Base-by-base conservation (phyloP, 2,329 filamentous ascomycete species). In the Leptoxyphium fumago region DNA sequence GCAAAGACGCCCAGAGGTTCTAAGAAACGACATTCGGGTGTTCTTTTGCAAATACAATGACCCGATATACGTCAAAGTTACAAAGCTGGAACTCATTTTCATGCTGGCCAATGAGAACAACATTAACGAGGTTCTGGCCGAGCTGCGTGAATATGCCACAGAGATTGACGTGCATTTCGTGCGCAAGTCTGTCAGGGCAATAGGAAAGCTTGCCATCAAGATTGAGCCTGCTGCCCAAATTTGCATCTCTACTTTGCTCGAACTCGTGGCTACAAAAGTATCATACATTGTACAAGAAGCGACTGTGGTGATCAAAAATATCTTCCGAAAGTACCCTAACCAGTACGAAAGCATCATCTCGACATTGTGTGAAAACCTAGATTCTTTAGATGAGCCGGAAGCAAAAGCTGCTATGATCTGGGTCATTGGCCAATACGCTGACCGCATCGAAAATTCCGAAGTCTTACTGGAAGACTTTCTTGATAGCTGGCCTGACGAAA, bases 1-100 rank as follows among this genome's bases (percentile, higher is more conserved):
- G 43, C 91, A 98, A 62, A 75, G 89, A 55, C 75, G 89, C 45
- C 91, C 91, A 0, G 91, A 96, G 57, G 89, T 98, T 8, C 66
- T 98, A 43, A 78, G 87, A 50, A 96, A 95, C 64, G 91, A 98
- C 63, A 96, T 98, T 49, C 79, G 91, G 40, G 91, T 98, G 29
- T 98, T 98, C 68, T 98, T 98, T 67, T 98, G 91, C 78, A 98
- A 98, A 72, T 98, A 98, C 67, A 98, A 98, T 62, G 91, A 98
- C 59, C 91, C 91, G 0, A 98, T 98, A 51, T 98, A 96, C 62
- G 91, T 98, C 67, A 98, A 98, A 65, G 91, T 98, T 42, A 98
- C 91, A 13, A 98, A 98, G 66, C 74, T 98, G 41, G 91, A 98
- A 65, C 75, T 98, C 54, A 96, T 98, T 52, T 98, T 98, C 65